These are phyloP conservation scores for Diplocarpon mali DNA, from an alignment of 2,329 filamentous ascomycete genomes.

Conservation along the genomic window DNA sequence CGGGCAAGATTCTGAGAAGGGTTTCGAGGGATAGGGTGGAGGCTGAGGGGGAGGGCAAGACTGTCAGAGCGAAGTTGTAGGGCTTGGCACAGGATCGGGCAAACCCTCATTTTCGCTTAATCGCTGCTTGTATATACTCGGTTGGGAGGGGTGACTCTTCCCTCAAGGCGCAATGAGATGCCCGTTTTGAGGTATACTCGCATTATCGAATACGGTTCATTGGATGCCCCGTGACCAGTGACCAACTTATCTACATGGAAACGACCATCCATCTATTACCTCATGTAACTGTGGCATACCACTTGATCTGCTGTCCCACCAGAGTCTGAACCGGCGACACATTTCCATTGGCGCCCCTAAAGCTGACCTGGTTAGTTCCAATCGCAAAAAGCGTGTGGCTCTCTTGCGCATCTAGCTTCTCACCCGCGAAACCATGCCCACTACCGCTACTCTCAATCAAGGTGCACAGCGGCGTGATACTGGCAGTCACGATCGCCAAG, in stretches of 20 bases:
- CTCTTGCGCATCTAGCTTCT: background rate
- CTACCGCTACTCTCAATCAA: constrained; percentile 1
- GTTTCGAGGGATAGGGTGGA: constrained; percentile 32
- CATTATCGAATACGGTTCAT: no score
- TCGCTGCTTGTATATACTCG: no score
- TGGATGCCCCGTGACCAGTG: no score
- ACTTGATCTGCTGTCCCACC: constrained; percentile 11
- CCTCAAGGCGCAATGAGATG: no score
- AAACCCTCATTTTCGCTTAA: background rate
- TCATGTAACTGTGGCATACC: constrained; percentile 10
- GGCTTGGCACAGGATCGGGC: background rate
- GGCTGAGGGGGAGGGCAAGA: constrained; percentile 3
- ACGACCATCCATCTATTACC: background rate
- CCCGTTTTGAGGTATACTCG: no score
- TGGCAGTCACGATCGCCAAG: constrained; percentile 11
- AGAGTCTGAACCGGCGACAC: constrained; percentile 7
- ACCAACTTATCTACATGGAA: background rate
- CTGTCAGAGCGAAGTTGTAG: constrained; percentile 5
- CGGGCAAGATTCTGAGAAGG: constrained; percentile 40
- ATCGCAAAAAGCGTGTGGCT: constrained; percentile 15
- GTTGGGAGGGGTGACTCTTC: no score
- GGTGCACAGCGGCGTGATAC: constrained; percentile 13
- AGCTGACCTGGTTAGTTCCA: constrained; percentile 13
- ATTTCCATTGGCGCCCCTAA: constrained; percentile 9
- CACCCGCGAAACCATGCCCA: background rate